Conservation (phyloP, 176 grass and related monocot genomes). For the Echinochloa phyllopogon region DNA sequence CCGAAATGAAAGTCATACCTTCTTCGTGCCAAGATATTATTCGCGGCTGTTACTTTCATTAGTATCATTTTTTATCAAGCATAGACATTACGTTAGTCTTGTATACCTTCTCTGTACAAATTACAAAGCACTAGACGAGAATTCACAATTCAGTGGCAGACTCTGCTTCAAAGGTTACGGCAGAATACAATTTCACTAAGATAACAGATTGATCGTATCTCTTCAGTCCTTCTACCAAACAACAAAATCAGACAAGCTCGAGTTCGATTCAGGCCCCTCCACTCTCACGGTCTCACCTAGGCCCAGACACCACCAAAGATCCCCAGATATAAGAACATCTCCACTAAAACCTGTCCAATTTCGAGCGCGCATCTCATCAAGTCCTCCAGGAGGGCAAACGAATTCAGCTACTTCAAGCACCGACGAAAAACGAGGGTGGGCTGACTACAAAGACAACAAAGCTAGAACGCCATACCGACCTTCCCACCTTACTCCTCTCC, state of each 20-base stretch:
- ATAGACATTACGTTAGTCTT: neutral
- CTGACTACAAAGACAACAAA: neutral
- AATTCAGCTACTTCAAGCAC: neutral
- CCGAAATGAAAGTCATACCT: neutral
- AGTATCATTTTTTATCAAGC: neutral
- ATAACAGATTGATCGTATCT: neutral
- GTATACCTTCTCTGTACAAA: neutral
- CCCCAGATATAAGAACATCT: neutral
- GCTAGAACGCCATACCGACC: constrained; percentile 4
- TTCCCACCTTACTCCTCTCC: constrained; percentile 27
- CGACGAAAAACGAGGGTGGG: neutral
- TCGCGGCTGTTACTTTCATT: neutral
- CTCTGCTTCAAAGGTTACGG: neutral
- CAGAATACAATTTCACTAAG: neutral
- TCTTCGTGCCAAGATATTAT: neutral
- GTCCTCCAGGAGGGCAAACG: neutral
- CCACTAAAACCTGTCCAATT: neutral
- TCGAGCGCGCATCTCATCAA: neutral
- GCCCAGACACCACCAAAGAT: neutral
- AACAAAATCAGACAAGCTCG: neutral
- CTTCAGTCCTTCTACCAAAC: neutral
- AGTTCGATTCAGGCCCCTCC: neutral
- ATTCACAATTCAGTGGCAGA: neutral
- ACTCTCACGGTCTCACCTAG: neutral
- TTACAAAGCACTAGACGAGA: neutral